Evolutionary conservation across 495 filamentous ascomycete species (phyloP), one percentile per base, ranked within the genome.

Genomic region (Hypoxylon fuscum): DNA sequence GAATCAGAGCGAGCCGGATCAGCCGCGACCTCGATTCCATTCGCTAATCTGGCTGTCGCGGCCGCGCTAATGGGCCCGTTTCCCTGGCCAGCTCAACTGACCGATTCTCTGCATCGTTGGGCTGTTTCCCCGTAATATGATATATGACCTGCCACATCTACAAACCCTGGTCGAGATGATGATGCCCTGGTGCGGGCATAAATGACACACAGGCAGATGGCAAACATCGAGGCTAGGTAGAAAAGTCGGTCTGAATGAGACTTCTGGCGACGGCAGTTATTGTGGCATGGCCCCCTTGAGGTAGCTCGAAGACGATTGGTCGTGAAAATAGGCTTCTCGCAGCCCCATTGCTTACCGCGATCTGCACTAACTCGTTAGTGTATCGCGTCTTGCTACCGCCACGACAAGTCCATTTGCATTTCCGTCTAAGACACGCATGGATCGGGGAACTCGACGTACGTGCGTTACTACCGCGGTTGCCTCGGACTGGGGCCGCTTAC

Each of bases 31-130:
- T 52, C 38, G 50, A 52, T 32, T 12, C 25, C 38, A 66, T 66
- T 66, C 63, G 63, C 57, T 57, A 66, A 61, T 60, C 56, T 60
- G 45, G 17, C 63, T 47, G 41, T 44, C 51, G 63, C 23, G 46
- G 52, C 46, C 57, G 53, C 56, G 56, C 63, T 60, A 66, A 53
- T 51, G 62, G 38, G 29, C 22, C 55, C 46, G 34, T 66, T 64
- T 57, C 47, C 60, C 31, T 29, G 53, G 47, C 51, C 51, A 53
- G 45, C 51, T 53, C 63, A 61, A 57, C 51, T 66, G 56, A 66
- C 56, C 56, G 56, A 66, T 57, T 59, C 62, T 61, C 29, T 65
- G 62, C 62, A 55, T 51, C 57, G 52, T 66, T 66, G 52, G 63
- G 63, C 63, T 61, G 40, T 43, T 55, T 43, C 57, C 63, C 52